Conservation (phyloP, 2,329 filamentous ascomycete species). For the Parascedosporium putredinis region DNA sequence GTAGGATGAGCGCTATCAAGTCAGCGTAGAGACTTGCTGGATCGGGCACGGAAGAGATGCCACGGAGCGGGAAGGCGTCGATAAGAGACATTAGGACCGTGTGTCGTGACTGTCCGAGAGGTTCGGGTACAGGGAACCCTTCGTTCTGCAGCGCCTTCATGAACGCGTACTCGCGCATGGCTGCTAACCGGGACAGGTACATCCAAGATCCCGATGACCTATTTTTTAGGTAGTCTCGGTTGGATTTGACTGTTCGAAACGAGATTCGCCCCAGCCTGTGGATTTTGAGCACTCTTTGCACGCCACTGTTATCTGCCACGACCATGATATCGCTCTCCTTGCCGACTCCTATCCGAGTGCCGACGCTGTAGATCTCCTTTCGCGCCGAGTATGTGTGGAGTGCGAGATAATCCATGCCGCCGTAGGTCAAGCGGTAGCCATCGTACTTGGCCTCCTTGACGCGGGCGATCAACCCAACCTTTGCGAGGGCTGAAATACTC, state of each 20-base stretch:
- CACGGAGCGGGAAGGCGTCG: constrained; percentile 82
- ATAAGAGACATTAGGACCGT: constrained; percentile 94
- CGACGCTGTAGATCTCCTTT: constrained; percentile 79
- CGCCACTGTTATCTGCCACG: constrained; percentile 68
- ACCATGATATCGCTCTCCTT: constrained; percentile 98
- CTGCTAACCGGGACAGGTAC: constrained; percentile 90
- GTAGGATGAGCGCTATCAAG: constrained; percentile 75
- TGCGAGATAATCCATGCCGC: constrained; percentile 94
- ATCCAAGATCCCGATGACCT: constrained; percentile 80
- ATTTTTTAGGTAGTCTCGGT: constrained; percentile 88
- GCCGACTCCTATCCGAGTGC: constrained; percentile 87
- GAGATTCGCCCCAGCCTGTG: constrained; percentile 92
- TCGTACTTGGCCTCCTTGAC: constrained; percentile 97
- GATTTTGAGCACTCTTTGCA: constrained; percentile 83
- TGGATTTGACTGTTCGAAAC: constrained; percentile 91
- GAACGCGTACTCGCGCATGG: constrained; percentile 89
- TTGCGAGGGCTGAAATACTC: constrained; percentile 83
- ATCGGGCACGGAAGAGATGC: constrained; percentile 74
- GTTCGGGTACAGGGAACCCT: constrained; percentile 82
- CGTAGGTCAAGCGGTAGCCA: constrained; percentile 92
- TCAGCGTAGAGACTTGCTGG: constrained; percentile 85
- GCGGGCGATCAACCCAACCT: constrained; percentile 80
- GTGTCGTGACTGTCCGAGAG: constrained; percentile 81
- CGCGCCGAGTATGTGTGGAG: constrained; percentile 78
- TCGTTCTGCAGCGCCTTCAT: constrained; percentile 79